Conservation (phyloP, 1,139 yeast species). For the Geotrichum macrosporum region DNA sequence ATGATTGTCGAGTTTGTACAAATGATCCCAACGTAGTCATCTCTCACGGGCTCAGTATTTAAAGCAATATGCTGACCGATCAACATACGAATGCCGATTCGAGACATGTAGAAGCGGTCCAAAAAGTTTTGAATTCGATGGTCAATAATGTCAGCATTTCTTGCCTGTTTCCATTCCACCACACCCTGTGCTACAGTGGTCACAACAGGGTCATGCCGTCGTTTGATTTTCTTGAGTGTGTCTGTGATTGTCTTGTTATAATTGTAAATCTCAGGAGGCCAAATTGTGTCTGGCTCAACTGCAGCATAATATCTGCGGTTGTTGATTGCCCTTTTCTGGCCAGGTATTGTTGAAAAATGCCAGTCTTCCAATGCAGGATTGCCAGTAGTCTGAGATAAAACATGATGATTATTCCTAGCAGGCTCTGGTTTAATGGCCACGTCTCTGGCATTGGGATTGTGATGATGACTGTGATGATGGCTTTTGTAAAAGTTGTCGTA, state of each 20-base stretch:
- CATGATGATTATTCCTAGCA: constrained; percentile 20
- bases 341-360: constrained; percentile 17
- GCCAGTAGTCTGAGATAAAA: constrained; percentile 14
- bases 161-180: constrained; percentile 66
- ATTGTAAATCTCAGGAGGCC: constrained; percentile 74
- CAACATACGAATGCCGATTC: constrained; percentile 84
- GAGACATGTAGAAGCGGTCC: constrained; percentile 78
- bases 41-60: constrained; percentile 54
- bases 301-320: constrained; percentile 55
- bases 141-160: constrained; percentile 30
- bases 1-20: constrained; percentile 75
- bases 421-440: constrained; percentile 34
- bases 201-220: constrained; percentile 88
- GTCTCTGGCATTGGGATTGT: constrained; percentile 22
- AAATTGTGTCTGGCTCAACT: constrained; percentile 49
- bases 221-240: constrained; percentile 65
- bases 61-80: constrained; percentile 86
- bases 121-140: constrained; percentile 70
- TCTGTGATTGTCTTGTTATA: constrained; percentile 67
- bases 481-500: constrained; percentile 17
- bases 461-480: constrained; percentile 16
- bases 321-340: constrained; percentile 20
- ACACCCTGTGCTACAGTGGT: constrained; percentile 93
- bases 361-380: constrained; percentile 24
- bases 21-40: constrained; percentile 75